Base-by-base conservation (phyloP, 331 rosid species). In the Arachis monticola region DNA sequence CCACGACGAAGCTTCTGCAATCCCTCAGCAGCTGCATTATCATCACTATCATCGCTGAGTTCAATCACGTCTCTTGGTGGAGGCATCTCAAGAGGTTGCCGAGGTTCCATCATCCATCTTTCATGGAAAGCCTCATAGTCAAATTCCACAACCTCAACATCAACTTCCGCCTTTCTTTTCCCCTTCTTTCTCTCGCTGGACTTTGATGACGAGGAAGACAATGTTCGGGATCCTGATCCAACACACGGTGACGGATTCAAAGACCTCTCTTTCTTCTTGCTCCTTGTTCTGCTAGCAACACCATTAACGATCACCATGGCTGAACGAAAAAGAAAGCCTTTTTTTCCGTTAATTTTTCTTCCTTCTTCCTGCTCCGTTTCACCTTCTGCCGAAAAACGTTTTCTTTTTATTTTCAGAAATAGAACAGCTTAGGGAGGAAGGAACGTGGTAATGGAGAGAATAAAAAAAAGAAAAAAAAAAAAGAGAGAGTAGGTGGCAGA, bases 231-330 rank as follows among this genome's bases (percentile, higher is more conserved):
- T 35, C 12, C 0, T 35, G 44, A 7, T 4, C 31, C 4, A 35
- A 35, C 1, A 35, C 40, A 2, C 4, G 40, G 40, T 2, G 40
- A 35, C 40, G 40, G 4, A 35, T 4, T 35, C 40, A 35, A 35
- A 35, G 40, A 35, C 3, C 4, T 35, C 8, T 13, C 58, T 5
- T 5, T 46, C 57, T 7, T 13, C 73, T 44, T 58, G 58, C 74
- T 60, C 1, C 80, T 47, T 2, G 73, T 76, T 41, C 80, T 66
- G n/a, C 41, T 8, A 7, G 73, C 45, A 56, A 75, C n/a, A 5
- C 59, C 7, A 74, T 14, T 17, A 10, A 3, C 1, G 45, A 1
- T 13, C 5, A 42, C 46, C 80, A 76, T 66, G 7, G 6, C 47
- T 50, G 17, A 75, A 42, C 5, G 50, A 4, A 3, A 0, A 14